Percentiles rank a stretch among this genome's conserved stretches.
phyloP scores from a whole-genome alignment of 768 basidiomycete genomes.

The Austroboletus festivus region DNA sequence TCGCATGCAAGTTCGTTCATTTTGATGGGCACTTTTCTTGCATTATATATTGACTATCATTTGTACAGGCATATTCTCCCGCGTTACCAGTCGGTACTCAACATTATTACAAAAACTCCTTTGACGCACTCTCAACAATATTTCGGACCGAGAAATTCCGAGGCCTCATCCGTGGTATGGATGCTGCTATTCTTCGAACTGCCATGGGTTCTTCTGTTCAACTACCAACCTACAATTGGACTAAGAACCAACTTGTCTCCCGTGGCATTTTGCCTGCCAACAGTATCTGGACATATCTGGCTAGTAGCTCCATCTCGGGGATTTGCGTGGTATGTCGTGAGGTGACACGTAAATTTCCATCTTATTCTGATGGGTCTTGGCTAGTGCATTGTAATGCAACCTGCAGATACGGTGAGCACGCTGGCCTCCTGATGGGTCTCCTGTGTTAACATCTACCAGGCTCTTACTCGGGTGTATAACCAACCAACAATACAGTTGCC shows the following conservation, averaged over 20 bases:
- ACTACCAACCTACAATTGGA: conserved; percentile 92
- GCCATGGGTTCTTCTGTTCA: conserved; percentile 96
- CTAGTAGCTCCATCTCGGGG: conserved; percentile 87
- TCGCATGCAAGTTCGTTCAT: conserved; percentile 76
- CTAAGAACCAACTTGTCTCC: conserved; percentile 75
- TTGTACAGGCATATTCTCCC: conserved; percentile 85
- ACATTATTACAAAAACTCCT: conserved; percentile 83
- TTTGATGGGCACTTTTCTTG: background rate
- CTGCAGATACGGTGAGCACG: conserved; percentile 76
- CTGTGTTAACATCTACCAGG: conserved; percentile 39
- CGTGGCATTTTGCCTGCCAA: conserved; percentile 68
- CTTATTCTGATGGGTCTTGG: conserved; percentile 9
- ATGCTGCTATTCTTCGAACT: conserved; percentile 90
- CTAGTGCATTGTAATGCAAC: conserved; percentile 91
- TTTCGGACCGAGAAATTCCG: conserved; percentile 71
- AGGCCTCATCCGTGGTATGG: conserved; percentile 87
- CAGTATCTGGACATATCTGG: conserved; percentile 83
- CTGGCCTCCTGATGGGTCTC: conserved; percentile 1
- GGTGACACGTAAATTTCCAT: background rate
- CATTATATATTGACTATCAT: background rate
- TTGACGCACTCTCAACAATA: conserved; percentile 79
- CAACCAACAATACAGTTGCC: conserved; percentile 77
- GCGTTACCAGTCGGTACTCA: conserved; percentile 92
- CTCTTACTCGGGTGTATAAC: conserved; percentile 93
- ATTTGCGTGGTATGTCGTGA: conserved; percentile 74